Evolutionary conservation across 768 basidiomycete species (phyloP).

Genomic region (Xerocomellus amylosporus): DNA sequence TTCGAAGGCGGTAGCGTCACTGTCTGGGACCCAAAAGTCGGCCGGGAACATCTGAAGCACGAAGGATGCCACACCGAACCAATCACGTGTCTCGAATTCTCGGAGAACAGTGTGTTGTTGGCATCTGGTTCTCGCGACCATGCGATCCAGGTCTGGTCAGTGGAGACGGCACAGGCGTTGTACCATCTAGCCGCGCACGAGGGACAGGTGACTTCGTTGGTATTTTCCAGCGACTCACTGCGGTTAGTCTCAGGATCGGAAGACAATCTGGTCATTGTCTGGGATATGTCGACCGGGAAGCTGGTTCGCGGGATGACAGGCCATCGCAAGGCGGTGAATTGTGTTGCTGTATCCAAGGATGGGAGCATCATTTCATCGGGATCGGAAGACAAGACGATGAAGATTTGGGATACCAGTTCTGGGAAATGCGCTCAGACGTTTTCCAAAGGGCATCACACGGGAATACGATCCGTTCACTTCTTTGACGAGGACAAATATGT

Average conservation of each 20-base stretch:
- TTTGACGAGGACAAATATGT: conserved; percentile 9
- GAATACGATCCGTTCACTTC: conserved; percentile 16
- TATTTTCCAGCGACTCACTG: conserved; percentile 20
- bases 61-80: conserved; percentile 7
- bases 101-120: conserved; percentile 8
- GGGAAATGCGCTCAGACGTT: conserved; percentile 17
- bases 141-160: conserved; percentile 25
- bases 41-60: conserved; percentile 17
- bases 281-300: conserved; percentile 21
- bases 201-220: conserved; percentile 16
- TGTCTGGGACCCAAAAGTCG: conserved; percentile 21
- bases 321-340: conserved; percentile 15
- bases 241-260: conserved; percentile 23
- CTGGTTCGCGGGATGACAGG: conserved; percentile 19
- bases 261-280: conserved; percentile 24
- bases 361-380: conserved; percentile 18
- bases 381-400: conserved; percentile 25
- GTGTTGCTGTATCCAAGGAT: conserved; percentile 21
- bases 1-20: conserved; percentile 16
- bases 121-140: conserved; percentile 20
- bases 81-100: conserved; percentile 23
- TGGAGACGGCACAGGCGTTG: conserved; percentile 11
- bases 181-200: conserved; percentile 15
- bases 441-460: conserved; percentile 13
- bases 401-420: conserved; percentile 20